A percentile compares a stretch with the other conserved stretches of the same genome.
Evolutionary conservation across 148 eudicot genomes (phyloP).

Genomic region (Amaranthus hypochondriacus): DNA sequence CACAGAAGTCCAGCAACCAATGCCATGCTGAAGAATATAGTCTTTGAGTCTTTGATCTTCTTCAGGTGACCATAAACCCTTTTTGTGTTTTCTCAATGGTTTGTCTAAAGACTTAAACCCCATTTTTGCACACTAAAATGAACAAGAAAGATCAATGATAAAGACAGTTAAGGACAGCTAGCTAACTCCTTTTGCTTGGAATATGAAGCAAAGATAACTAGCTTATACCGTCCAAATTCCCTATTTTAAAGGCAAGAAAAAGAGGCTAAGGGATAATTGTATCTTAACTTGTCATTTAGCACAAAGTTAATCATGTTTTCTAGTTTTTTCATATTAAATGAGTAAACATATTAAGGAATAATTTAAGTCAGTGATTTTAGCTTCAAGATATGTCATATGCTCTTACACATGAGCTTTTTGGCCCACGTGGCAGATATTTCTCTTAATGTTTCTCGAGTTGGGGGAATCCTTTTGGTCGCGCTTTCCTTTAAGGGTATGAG

Average conservation of each 20-base stretch:
- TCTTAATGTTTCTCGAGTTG: too few relatives aligned
- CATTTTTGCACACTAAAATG: conserved; percentile 25
- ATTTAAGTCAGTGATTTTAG: too few relatives aligned
- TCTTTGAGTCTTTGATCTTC: conserved; percentile 70
- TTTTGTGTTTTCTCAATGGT: conserved; percentile 48
- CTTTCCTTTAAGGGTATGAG: too few relatives aligned
- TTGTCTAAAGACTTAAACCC: conserved; percentile 34
- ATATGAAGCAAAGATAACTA: conserved; percentile 23
- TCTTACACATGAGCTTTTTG: too few relatives aligned
- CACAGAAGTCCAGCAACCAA: conserved; percentile 79
- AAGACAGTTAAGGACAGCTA: neutral
- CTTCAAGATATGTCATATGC: too few relatives aligned
- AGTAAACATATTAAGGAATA: neutral
- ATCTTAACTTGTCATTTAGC: conserved; percentile 31
- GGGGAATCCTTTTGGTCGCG: too few relatives aligned
- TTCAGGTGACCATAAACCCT: conserved; percentile 90
- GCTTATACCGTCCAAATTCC: neutral
- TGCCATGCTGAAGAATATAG: conserved; percentile 61
- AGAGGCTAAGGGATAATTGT: conserved; percentile 12
- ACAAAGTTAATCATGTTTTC: conserved; percentile 20
- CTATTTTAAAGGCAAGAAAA: neutral
- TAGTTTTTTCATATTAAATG: neutral
- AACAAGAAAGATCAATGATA: neutral
- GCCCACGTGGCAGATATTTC: too few relatives aligned
- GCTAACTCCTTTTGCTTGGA: conserved; percentile 9